Evolutionary conservation across 306 rosid species (phyloP).

Genomic region (Ormosia emarginata): DNA sequence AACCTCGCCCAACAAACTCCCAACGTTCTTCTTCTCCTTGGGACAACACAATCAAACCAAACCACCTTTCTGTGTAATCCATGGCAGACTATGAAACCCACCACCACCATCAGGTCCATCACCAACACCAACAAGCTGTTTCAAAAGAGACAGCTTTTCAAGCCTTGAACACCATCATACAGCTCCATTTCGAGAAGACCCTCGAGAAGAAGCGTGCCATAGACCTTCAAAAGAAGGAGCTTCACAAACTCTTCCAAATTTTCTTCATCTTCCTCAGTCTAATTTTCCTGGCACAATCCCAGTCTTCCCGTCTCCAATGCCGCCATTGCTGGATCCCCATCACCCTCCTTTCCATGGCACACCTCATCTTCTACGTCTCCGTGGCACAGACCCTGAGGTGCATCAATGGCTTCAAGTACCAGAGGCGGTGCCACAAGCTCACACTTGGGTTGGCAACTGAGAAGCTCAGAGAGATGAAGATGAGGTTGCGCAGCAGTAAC

Average conservation of each 20-base stretch:
- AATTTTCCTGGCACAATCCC: slow-evolving; percentile 46
- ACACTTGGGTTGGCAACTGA: slow-evolving; percentile 84
- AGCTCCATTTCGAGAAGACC: slow-evolving; percentile 93
- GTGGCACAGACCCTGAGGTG: slow-evolving; percentile 84
- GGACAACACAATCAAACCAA: background rate
- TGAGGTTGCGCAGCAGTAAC: background rate
- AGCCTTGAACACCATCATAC: slow-evolving; percentile 82
- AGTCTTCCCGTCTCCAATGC: slow-evolving; percentile 65
- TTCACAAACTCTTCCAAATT: slow-evolving; percentile 66
- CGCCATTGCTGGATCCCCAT: slow-evolving; percentile 97
- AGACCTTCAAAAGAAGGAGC: slow-evolving; percentile 86
- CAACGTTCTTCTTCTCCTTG: slow-evolving; percentile 20
- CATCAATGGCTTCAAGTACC: slow-evolving; percentile 96
- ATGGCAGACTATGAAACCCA: slow-evolving; percentile 39
- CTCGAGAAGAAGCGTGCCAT: slow-evolving; percentile 83
- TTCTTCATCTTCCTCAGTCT: slow-evolving; percentile 76
- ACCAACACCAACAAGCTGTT: slow-evolving; percentile 45
- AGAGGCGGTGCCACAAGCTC: slow-evolving; percentile 92
- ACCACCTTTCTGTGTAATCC: background rate
- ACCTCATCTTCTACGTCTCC: slow-evolving; percentile 85
- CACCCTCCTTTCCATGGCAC: slow-evolving; percentile 72
- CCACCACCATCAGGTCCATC: slow-evolving; percentile 34
- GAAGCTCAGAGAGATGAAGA: slow-evolving; percentile 71
- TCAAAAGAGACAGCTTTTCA: slow-evolving; percentile 67
- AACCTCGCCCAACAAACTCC: background rate